phyloP scores from a whole-genome alignment of 1,139 yeast species.

The Candida albicans region DNA sequence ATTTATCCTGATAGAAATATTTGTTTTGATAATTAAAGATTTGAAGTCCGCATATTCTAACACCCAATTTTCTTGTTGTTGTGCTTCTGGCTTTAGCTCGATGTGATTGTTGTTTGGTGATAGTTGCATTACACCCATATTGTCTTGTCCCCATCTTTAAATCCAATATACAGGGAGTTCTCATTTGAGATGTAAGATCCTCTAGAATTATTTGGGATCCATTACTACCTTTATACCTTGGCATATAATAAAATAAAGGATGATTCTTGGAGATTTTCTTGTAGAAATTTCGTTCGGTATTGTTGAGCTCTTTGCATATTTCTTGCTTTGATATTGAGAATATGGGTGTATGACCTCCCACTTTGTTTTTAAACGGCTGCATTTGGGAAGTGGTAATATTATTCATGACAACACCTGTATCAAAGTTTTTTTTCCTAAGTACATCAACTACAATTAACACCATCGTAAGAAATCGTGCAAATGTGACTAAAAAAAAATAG shows the following conservation, averaged over 20 bases:
- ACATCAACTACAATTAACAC: background rate
- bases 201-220: constrained; percentile 88
- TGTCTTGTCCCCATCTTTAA: constrained; percentile 98
- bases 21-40: constrained; percentile 57
- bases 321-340: constrained; percentile 89
- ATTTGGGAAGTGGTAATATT: constrained; percentile 35
- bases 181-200: constrained; percentile 83
- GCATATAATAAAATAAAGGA: constrained; percentile 80
- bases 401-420: background rate
- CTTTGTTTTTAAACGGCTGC: constrained; percentile 67
- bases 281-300: constrained; percentile 87
- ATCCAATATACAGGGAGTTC: constrained; percentile 87
- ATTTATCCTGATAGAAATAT: constrained; percentile 73
- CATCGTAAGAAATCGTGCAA: background rate
- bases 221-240: constrained; percentile 72
- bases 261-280: constrained; percentile 81
- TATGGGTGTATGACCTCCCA: constrained; percentile 98
- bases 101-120: constrained; percentile 75
- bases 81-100: constrained; percentile 77
- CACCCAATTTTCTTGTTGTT: constrained; percentile 82
- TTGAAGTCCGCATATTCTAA: constrained; percentile 93
- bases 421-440: background rate
- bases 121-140: constrained; percentile 89
- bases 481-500: background rate
- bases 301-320: constrained; percentile 91